A percentile compares a stretch with the other conserved stretches of the same genome.
These are phyloP conservation scores for Russula sp. DNA, from an alignment of 768 basidiomycete genomes.

Conservation along the genomic window DNA sequence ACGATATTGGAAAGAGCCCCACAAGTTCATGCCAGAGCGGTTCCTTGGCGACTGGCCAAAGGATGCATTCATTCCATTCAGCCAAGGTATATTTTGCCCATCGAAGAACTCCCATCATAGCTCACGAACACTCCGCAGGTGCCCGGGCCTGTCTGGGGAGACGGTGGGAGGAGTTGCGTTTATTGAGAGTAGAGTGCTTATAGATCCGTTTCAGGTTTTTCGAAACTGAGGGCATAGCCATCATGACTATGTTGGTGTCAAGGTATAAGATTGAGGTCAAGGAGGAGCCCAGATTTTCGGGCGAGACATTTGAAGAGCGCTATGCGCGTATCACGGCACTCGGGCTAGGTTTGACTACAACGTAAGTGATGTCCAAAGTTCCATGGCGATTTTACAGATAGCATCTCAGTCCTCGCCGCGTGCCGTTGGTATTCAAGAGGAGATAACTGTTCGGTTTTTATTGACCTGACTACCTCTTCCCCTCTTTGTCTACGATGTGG, in stretches of 20 bases:
- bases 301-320: conserved; percentile 46
- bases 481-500: too few relatives aligned
- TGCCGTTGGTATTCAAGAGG: conserved; percentile 30
- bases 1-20: conserved; percentile 54
- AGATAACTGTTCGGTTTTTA: not conserved
- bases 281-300: conserved; percentile 47
- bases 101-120: not conserved
- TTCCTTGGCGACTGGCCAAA: conserved; percentile 38
- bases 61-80: conserved; percentile 40
- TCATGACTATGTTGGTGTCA: conserved; percentile 46
- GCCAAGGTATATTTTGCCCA: conserved; percentile 22
- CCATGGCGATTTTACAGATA: not conserved
- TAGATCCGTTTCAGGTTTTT: conserved; percentile 40
- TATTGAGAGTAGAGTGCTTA: not conserved
- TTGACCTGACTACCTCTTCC: not conserved
- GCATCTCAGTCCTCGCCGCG: conserved; percentile 22
- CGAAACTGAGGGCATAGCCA: conserved; percentile 49
- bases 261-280: conserved; percentile 48
- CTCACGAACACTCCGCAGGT: conserved; percentile 4
- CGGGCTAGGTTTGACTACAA: conserved; percentile 5
- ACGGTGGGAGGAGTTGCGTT: conserved; percentile 15
- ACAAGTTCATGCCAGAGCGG: conserved; percentile 43
- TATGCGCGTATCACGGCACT: conserved; percentile 33
- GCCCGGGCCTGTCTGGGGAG: conserved; percentile 31
- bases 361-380: conserved; percentile 1